Conservation (phyloP, 306 rosid species). For the Trifolium pratense region DNA sequence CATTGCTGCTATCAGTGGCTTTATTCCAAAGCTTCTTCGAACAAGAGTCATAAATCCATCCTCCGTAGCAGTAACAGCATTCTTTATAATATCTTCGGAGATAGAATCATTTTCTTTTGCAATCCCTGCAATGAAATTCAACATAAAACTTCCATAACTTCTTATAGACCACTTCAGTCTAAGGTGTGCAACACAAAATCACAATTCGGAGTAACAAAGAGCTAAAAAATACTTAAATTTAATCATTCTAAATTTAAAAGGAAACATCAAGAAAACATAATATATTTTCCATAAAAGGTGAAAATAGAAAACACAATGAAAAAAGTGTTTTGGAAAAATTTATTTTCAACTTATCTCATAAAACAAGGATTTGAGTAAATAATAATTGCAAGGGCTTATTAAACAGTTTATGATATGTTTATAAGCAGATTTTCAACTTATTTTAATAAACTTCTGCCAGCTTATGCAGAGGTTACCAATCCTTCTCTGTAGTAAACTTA, state of each 20-base stretch:
- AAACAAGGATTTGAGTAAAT: background rate
- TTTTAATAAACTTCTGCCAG: background rate
- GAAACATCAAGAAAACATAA: background rate
- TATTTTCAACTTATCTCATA: background rate
- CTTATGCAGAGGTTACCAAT: background rate
- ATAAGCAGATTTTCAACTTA: background rate
- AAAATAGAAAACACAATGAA: background rate
- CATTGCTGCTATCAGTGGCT: conserved; percentile 77
- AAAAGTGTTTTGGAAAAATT: background rate
- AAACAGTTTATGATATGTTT: background rate
- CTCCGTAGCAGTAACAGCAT: conserved; percentile 83
- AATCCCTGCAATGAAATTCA: conserved; percentile 55
- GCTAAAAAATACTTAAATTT: background rate
- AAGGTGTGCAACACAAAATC: too few relatives aligned
- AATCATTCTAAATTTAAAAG: background rate
- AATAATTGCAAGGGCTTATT: background rate
- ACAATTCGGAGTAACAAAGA: too few relatives aligned
- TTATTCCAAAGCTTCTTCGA: conserved; percentile 71
- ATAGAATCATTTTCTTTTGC: conserved; percentile 72
- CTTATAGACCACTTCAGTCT: conserved; percentile 18
- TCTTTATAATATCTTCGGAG: conserved; percentile 66
- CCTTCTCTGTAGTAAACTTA: background rate
- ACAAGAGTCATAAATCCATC: conserved; percentile 87
- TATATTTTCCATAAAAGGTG: background rate
- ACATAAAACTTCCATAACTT: conserved; percentile 36